Percentiles rank a stretch among this genome's conserved stretches.
phyloP scores from a whole-genome alignment of 352 stramenopile genomes.

The Phytophthora sp. region DNA sequence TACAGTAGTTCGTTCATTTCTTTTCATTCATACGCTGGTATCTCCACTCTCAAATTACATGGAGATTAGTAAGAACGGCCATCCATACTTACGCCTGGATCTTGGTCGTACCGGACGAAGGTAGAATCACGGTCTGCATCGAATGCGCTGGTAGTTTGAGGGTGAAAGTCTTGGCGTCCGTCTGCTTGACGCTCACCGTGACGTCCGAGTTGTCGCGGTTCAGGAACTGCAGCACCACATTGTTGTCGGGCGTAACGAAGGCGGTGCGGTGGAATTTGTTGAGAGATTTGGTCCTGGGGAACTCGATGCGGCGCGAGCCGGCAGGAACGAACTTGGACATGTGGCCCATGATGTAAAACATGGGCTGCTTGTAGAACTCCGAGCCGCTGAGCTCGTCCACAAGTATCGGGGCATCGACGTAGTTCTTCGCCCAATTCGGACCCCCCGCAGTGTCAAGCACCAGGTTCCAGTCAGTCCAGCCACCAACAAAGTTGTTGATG shows the following conservation, averaged over 20 bases:
- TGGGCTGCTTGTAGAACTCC: conserved; percentile 69
- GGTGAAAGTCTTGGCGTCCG: conserved; percentile 34
- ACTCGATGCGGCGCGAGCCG: conserved; percentile 54
- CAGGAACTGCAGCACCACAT: conserved; percentile 50
- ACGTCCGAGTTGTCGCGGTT: conserved; percentile 45
- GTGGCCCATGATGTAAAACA: conserved; percentile 71
- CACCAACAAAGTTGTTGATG: conserved; percentile 65
- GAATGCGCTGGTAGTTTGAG: conserved; percentile 25
- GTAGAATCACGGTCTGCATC: conserved; percentile 42
- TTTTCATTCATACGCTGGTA: conserved; percentile 13
- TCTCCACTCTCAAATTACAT: conserved; percentile 1
- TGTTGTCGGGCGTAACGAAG: conserved; percentile 57
- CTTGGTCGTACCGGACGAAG: conserved; percentile 31
- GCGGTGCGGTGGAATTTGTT: conserved; percentile 47
- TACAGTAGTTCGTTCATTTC: too few relatives aligned
- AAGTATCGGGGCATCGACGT: conserved; percentile 66
- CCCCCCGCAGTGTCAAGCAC: conserved; percentile 61
- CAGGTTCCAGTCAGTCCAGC: conserved; percentile 89
- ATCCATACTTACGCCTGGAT: conserved; percentile 22
- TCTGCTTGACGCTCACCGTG: conserved; percentile 32
- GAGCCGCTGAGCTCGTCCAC: conserved; percentile 43
- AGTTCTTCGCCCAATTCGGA: conserved; percentile 79
- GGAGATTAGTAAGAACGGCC: conserved; percentile 13
- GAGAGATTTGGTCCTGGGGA: conserved; percentile 39
- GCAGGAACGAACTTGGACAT: conserved; percentile 61